These are phyloP conservation scores for Austroboletus festivus DNA, from an alignment of 768 basidiomycete species.

Conservation along the genomic window DNA sequence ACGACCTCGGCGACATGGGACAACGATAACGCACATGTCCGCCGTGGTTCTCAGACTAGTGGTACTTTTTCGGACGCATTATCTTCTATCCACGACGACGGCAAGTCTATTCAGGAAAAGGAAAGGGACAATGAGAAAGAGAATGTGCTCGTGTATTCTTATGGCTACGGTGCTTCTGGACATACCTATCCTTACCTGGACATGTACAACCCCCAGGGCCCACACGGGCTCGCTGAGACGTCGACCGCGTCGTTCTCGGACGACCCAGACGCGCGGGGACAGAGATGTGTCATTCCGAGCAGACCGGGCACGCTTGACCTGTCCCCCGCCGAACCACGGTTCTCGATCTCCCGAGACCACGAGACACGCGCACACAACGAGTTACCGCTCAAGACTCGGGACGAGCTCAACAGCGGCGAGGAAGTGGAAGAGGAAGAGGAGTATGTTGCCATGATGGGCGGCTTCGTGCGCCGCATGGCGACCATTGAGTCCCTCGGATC, in stretches of 20 bases:
- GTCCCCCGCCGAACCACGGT: slow-evolving; percentile 11
- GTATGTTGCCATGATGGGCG: slow-evolving; percentile 58
- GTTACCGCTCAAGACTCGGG: no score
- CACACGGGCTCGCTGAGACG: background rate
- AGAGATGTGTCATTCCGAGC: background rate
- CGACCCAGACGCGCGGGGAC: slow-evolving; percentile 4
- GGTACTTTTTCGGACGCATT: slow-evolving; percentile 1
- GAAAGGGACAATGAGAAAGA: background rate
- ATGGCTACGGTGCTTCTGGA: slow-evolving; percentile 28
- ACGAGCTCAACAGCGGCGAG: slow-evolving; percentile 15
- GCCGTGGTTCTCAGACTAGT: slow-evolving; percentile 5
- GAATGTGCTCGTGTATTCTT: slow-evolving; percentile 16
- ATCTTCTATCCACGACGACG: slow-evolving; percentile 4
- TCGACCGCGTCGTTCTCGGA: slow-evolving; percentile 1
- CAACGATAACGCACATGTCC: background rate
- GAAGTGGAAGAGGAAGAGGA: slow-evolving; percentile 33
- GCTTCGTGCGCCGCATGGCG: slow-evolving; percentile 69
- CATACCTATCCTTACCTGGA: slow-evolving; percentile 32
- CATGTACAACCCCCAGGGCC: slow-evolving; percentile 24
- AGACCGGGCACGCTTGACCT: slow-evolving; percentile 7
- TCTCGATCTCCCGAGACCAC: slow-evolving; percentile 2
- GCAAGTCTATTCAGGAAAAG: slow-evolving; percentile 14
- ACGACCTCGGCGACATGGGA: slow-evolving; percentile 8
- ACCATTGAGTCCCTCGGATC: slow-evolving; percentile 79
- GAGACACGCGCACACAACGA: background rate